A percentile compares a stretch with the other conserved stretches of the same genome.
These are phyloP conservation scores for Penicillium desertorum DNA, from an alignment of 495 filamentous ascomycete species.

Conservation along the genomic window DNA sequence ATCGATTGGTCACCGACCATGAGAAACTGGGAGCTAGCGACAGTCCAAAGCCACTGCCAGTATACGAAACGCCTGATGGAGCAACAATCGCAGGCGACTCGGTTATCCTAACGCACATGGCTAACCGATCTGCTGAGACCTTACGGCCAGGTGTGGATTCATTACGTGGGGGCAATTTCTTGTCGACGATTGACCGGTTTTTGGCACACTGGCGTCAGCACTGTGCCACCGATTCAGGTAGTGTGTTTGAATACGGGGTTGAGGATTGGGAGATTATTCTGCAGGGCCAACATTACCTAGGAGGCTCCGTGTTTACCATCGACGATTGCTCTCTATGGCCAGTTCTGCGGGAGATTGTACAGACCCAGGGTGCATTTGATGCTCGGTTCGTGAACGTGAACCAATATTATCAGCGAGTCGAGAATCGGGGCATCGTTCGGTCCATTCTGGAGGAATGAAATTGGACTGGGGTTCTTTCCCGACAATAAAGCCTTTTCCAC, in stretches of 20 bases:
- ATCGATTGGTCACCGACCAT: conserved; percentile 32
- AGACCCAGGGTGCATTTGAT: conserved; percentile 27
- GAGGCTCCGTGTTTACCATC: conserved; percentile 54
- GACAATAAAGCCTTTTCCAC: background rate
- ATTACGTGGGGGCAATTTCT: conserved; percentile 33
- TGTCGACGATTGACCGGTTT: conserved; percentile 37
- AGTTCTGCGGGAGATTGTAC: conserved; percentile 59
- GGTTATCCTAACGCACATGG: conserved; percentile 34
- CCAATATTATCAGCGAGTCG: conserved; percentile 55
- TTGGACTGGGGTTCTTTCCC: background rate
- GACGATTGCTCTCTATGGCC: conserved; percentile 76
- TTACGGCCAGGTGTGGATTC: conserved; percentile 34
- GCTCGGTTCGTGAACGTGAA: conserved; percentile 43
- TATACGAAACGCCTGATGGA: conserved; percentile 33
- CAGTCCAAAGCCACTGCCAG: conserved; percentile 16
- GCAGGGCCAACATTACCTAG: conserved; percentile 53
- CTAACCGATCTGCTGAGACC: conserved; percentile 24
- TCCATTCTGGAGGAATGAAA: conserved; percentile 43
- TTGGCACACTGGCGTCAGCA: conserved; percentile 35
- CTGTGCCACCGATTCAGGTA: conserved; percentile 12
- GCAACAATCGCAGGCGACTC: conserved; percentile 35
- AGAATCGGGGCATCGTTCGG: conserved; percentile 48
- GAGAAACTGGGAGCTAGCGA: background rate
- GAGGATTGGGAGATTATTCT: conserved; percentile 52
- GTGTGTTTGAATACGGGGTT: conserved; percentile 26